A percentile compares a stretch with the other conserved stretches of the same genome.
Evolutionary conservation across 331 rosid genomes (phyloP).

Genomic region (Rosa hybrid): DNA sequence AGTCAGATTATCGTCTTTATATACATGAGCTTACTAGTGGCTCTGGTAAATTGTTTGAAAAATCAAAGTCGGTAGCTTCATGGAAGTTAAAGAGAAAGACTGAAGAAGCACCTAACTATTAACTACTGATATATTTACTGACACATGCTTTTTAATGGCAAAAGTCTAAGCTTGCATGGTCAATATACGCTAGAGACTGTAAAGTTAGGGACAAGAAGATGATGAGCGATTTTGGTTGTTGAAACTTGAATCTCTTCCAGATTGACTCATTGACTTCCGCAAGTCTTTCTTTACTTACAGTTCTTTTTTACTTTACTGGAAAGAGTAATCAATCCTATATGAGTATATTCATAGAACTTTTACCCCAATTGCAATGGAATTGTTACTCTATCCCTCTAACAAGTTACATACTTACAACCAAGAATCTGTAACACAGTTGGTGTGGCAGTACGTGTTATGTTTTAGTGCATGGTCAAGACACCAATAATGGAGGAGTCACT

Average conservation of each 20-base stretch:
- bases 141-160: background rate
- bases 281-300: background rate
- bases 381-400: background rate
- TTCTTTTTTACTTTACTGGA: background rate
- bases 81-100: slow-evolving; percentile 21
- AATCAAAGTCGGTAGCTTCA: slow-evolving; percentile 33
- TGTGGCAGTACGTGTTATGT: background rate
- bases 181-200: background rate
- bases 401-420: background rate
- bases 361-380: background rate
- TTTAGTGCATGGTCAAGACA: background rate
- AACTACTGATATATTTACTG: background rate
- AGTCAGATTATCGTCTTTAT: background rate
- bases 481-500: slow-evolving; percentile 7
- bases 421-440: background rate
- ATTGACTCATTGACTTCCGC: background rate
- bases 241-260: background rate
- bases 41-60: slow-evolving; percentile 18
- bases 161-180: background rate
- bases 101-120: slow-evolving; percentile 3
- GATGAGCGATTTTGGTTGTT: background rate
- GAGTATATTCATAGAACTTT: background rate
- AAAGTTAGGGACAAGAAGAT: background rate
- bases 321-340: background rate
- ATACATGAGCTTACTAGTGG: background rate